Evolutionary conservation across 108 stramenopile species (phyloP), one percentile per base, ranked within the genome.

Genomic region (Aurantiochytrium sp.): DNA sequence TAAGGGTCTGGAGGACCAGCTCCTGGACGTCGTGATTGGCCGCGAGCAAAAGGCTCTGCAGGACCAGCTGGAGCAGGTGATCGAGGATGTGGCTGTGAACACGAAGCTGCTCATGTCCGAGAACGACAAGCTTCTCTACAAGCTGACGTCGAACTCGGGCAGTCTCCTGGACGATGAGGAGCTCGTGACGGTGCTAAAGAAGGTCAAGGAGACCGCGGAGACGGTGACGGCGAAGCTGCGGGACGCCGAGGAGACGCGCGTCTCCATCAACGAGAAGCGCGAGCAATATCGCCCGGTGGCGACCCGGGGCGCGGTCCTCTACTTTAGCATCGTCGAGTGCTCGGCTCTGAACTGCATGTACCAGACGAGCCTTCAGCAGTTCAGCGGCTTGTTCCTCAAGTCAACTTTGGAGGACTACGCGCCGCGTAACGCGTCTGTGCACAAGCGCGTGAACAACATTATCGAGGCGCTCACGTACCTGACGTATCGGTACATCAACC

Each of bases 201-300:
- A 93, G 55, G 96, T 96, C 31, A 97, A 97, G 93, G 94, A 95
- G 10, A 97, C 96, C 90, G 96, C 96, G 24, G 95, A 94, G 31
- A 96, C 96, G 85, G 96, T 97, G 54, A 95, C 95, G 85, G 59
- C 93, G 68, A 96, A 97, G 90, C 92, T 97, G 6, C 53, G 92
- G 0, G 95, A 95, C 5, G 96, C 96, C 36, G 96, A 94, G 68
- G 96, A 96, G 87, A 96, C 96, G 15, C 92, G 94, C 68, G 85
- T 91, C 24, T 94, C 88, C 88, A 97, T 97, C 90, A 94, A 94
- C 24, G 96, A 97, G 89, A 96, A 96, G 92, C 89, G 96, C 19
- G 96, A 97, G 88, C 96, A 96, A 90, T 97, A 96, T 91, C 90
- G 96, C 27, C 95, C 96, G 31, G 96, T 95, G 4, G 96, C 96